Evolutionary conservation across 176 grass and related monocot species (phyloP), one percentile per base, ranked within the genome.

Genomic region (Urochloa ruziziensis): DNA sequence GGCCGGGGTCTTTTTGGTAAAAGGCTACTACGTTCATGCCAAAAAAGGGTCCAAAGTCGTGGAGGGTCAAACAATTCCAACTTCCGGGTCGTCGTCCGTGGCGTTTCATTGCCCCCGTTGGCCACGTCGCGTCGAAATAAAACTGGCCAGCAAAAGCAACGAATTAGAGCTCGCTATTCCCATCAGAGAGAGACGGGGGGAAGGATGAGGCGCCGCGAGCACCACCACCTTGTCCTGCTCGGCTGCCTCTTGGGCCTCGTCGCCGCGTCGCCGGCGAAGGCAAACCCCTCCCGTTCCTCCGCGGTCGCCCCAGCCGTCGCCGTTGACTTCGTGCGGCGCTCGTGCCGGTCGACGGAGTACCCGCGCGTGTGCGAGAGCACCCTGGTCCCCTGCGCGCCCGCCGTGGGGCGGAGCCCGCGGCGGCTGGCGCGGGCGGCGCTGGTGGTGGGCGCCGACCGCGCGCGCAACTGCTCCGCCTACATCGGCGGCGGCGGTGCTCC

Each of bases 351-450:
- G 23, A 95, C 93, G 34, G 28, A 13, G n/a, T 98, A 92, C 86
- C 96, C 96, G 13, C 69, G 71, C 18, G 60, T 85, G 9, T 98
- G 95, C 90, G 92, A 91, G 86, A 86, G 77, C 52, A 93, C 84
- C 63, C 90, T 98, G 0, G 4, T 78, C 28, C 82, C 79, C 0
- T 85, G 67, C 63, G 90, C 88, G 9, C 75, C 81, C 37, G 37
- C 3, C 37, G 37, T 39, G 37, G 37, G 37, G 4, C 3, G 37
- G 6, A 39, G 7, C 37, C 37, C 37, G 37, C 37, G 37, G 4
- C 37, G 37, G 37, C 37, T 4, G 37, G 37, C 37, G 37, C 37
- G 3, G 37, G 37, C 37, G 37, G 7, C 37, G 37, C 37, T 5
- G 37, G 37, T 39, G 37, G 37, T 39, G 37, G 37, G 37, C 37